Evolutionary conservation across 164 flowering plant genomes (phyloP).

Genomic region (Aristolochia contorta): DNA sequence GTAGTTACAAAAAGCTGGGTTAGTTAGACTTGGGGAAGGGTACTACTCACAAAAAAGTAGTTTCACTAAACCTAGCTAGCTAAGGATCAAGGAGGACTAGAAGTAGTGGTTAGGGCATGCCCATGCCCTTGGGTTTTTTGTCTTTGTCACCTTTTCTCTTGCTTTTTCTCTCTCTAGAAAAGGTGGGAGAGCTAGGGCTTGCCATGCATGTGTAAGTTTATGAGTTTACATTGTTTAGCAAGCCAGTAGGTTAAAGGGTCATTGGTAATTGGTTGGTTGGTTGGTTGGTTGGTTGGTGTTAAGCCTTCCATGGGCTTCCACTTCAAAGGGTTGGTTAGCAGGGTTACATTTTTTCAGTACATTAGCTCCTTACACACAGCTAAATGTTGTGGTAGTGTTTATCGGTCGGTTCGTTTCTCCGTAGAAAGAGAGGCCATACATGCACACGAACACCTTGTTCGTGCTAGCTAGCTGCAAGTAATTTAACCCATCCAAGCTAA

Average conservation of each 20-base stretch:
- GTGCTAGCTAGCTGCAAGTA: not conserved
- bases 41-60: not conserved
- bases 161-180: not conserved
- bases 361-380: not conserved
- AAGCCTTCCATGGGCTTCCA: no score
- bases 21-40: conserved; percentile 1
- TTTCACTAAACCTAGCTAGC: not conserved
- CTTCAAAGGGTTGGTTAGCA: no score
- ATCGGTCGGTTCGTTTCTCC: not conserved
- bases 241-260: not conserved
- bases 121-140: conserved; percentile 3
- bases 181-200: conserved; percentile 3
- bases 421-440: not conserved
- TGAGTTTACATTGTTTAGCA: conserved; percentile 1
- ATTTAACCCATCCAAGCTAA: not conserved
- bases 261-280: not conserved
- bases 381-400: not conserved
- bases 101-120: not conserved
- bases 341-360: no score
- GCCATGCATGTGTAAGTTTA: conserved; percentile 1
- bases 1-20: conserved; percentile 1
- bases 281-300: no score
- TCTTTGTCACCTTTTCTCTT: not conserved
- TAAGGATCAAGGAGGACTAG: not conserved
- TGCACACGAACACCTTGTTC: not conserved